These are phyloP conservation scores for Chalaropsis ovoidea DNA, from an alignment of 2,329 filamentous ascomycete species.

Conservation along the genomic window DNA sequence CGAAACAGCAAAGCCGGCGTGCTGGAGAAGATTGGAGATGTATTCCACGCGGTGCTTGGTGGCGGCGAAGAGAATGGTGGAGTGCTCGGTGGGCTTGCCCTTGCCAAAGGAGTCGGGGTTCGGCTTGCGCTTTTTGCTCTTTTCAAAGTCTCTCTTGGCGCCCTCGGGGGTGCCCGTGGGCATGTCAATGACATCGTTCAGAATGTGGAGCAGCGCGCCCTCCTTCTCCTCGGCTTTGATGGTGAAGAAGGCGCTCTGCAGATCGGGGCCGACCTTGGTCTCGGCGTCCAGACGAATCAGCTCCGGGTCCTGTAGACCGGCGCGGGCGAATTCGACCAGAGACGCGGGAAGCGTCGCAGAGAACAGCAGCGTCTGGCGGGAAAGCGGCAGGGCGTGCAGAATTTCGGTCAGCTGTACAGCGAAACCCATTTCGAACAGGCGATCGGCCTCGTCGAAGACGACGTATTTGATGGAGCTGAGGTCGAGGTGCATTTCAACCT, in stretches of 20 bases:
- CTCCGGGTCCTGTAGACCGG: conserved; percentile 83
- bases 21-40: conserved; percentile 64
- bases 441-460: conserved; percentile 95
- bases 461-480: conserved; percentile 87
- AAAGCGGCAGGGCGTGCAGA: conserved; percentile 71
- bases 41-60: conserved; percentile 99
- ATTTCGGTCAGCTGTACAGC: conserved; percentile 88
- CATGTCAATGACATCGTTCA: conserved; percentile 88
- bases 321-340: conserved; percentile 88
- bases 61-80: conserved; percentile 87
- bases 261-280: conserved; percentile 87
- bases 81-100: conserved; percentile 73
- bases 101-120: conserved; percentile 44
- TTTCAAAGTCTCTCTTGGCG: conserved; percentile 39
- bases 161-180: conserved; percentile 55
- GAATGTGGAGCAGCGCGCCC: conserved; percentile 75
- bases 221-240: conserved; percentile 92
- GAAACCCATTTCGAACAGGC: conserved; percentile 98
- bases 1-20: conserved; percentile 78
- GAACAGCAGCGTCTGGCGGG: conserved; percentile 84
- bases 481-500: conserved; percentile 91
- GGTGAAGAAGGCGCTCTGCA: conserved; percentile 91
- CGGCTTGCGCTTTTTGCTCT: conserved; percentile 62
- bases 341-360: conserved; percentile 91
- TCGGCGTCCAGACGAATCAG: conserved; percentile 87